Conservation (phyloP, 2,329 filamentous ascomycete genomes). For the Pseudogymnoascus sp. region DNA sequence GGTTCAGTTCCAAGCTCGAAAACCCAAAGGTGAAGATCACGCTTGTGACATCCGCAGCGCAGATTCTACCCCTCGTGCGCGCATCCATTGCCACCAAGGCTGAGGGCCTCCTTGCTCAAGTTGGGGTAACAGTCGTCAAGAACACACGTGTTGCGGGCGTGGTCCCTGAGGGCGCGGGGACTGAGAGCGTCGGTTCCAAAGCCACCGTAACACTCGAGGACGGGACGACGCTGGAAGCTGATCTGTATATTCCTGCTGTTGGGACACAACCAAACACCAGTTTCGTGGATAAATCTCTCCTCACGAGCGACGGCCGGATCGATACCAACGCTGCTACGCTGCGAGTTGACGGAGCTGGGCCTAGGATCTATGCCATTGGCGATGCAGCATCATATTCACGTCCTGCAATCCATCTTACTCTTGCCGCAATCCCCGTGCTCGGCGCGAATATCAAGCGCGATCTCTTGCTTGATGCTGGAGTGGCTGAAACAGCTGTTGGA, state of each 20-base stretch:
- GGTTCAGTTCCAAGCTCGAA: constrained; percentile 28
- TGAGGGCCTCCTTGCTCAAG: constrained; percentile 33
- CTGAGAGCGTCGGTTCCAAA: constrained; percentile 21
- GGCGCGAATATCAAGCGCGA: constrained; percentile 43
- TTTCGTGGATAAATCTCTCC: constrained; percentile 31
- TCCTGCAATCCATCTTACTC: constrained; percentile 36
- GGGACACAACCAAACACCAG: constrained; percentile 36
- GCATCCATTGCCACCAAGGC: constrained; percentile 34
- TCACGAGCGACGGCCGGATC: constrained; percentile 32
- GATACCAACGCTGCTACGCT: constrained; percentile 32
- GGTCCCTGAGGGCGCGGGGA: constrained; percentile 26
- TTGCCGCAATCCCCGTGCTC: constrained; percentile 36
- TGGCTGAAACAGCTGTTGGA: constrained; percentile 14
- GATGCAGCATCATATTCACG: constrained; percentile 36
- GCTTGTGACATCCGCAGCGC: constrained; percentile 33
- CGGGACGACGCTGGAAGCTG: constrained; percentile 34
- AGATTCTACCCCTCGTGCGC: constrained; percentile 37
- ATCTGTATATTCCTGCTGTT: constrained; percentile 42
- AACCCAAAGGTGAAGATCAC: constrained; percentile 38
- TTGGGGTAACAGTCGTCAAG: constrained; percentile 42
- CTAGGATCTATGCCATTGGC: constrained; percentile 40
- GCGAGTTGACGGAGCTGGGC: constrained; percentile 31
- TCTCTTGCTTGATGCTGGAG: constrained; percentile 33
- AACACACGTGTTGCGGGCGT: constrained; percentile 33
- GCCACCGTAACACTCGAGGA: constrained; percentile 34